Conservation (phyloP, 495 filamentous ascomycete species). For the Antarctomyces pellizariae region DNA sequence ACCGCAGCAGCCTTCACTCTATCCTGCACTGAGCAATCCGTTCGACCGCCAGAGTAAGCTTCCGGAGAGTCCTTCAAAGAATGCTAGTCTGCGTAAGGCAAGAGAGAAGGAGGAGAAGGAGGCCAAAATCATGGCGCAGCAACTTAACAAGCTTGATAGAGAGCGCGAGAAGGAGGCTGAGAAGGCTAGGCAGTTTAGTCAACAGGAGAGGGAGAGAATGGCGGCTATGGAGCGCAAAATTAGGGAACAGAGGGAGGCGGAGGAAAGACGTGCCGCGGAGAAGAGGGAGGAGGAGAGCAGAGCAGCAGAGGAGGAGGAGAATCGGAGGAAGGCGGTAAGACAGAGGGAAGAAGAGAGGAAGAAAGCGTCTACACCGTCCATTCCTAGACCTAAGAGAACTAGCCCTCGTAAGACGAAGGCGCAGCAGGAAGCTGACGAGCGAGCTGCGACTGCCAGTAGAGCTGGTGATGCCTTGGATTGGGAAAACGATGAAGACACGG, state of each 20-base stretch:
- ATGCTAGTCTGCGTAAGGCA: slow-evolving; percentile 30
- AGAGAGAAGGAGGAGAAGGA: slow-evolving; percentile 38
- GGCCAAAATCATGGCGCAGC: slow-evolving; percentile 18
- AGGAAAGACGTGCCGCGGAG: no score
- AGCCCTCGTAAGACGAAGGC: slow-evolving; percentile 28
- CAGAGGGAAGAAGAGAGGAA: slow-evolving; percentile 21
- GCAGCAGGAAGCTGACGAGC: slow-evolving; percentile 20
- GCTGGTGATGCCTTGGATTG: slow-evolving; percentile 21
- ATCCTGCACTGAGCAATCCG: slow-evolving; percentile 19
- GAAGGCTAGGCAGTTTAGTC: slow-evolving; percentile 33
- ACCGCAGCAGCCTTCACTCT: slow-evolving; percentile 15
- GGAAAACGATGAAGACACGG: slow-evolving; percentile 27
- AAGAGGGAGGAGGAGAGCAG: no score
- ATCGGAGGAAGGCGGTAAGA: no score
- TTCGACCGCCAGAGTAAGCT: slow-evolving; percentile 14
- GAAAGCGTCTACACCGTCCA: slow-evolving; percentile 14
- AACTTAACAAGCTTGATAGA: slow-evolving; percentile 33
- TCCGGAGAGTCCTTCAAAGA: slow-evolving; percentile 11
- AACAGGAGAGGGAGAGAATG: slow-evolving; percentile 29
- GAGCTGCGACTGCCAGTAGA: slow-evolving; percentile 12
- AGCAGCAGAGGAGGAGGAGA: no score
- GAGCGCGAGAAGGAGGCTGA: slow-evolving; percentile 32
- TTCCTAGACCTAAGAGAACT: slow-evolving; percentile 19
- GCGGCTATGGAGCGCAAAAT: slow-evolving; percentile 11
- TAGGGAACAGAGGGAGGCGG: slow-evolving; percentile 11